Evolutionary conservation across 208 protist species (phyloP).

Genomic region (Acanthamoeba quina): DNA sequence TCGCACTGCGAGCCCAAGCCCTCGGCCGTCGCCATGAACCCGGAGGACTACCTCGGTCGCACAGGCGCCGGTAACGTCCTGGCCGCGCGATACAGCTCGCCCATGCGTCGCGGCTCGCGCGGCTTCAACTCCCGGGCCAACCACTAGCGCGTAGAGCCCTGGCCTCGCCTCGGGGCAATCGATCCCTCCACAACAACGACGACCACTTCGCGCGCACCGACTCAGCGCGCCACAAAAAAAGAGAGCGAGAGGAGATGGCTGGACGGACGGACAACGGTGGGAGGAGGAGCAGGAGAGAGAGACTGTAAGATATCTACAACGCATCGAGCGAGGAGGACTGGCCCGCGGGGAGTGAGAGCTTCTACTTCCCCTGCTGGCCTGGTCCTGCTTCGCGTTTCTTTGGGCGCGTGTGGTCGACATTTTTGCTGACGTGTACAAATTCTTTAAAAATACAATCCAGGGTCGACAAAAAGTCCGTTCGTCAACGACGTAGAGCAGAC

Average conservation of each 20-base stretch:
- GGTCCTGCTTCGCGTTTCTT: too few relatives aligned
- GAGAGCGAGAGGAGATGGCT: neutral
- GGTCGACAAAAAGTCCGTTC: too few relatives aligned
- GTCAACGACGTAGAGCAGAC: too few relatives aligned
- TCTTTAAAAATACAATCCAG: too few relatives aligned
- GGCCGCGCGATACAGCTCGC: constrained; percentile 36
- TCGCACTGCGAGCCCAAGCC: neutral
- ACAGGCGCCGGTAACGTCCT: neutral
- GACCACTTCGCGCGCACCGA: neutral
- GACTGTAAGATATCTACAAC: too few relatives aligned
- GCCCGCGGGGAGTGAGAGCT: too few relatives aligned
- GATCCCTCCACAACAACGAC: neutral
- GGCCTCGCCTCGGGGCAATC: neutral
- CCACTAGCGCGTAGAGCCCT: neutral
- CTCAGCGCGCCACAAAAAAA: neutral
- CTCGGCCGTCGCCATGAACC: neutral
- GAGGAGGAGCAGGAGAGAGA: too few relatives aligned
- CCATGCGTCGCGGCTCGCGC: constrained; percentile 7
- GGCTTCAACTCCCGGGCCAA: neutral
- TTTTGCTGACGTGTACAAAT: too few relatives aligned
- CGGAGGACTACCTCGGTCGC: constrained; percentile 8
- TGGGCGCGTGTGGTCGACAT: too few relatives aligned
- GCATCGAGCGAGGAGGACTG: too few relatives aligned
- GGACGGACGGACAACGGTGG: too few relatives aligned
- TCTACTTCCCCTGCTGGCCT: too few relatives aligned